These are phyloP conservation scores for Picea abies DNA, from an alignment of 83 land plant species.

Conservation along the genomic window DNA sequence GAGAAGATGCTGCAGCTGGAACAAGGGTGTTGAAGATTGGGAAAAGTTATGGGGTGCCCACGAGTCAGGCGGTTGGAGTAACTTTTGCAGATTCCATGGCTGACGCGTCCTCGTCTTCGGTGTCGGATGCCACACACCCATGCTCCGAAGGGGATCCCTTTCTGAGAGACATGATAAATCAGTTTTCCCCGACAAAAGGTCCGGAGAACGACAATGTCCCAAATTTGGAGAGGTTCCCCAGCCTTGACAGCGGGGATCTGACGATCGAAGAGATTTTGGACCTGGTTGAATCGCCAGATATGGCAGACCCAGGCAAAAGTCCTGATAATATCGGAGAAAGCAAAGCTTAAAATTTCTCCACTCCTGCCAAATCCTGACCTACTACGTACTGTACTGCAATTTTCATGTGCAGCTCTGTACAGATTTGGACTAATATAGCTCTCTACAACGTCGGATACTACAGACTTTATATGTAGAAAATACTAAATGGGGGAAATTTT, in stretches of 20 bases:
- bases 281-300: conserved; percentile 12
- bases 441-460: no score
- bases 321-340: not conserved
- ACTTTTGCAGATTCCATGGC: conserved; percentile 11
- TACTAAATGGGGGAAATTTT: no score
- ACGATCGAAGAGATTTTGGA: conserved; percentile 13
- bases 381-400: no score
- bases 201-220: not conserved
- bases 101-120: conserved; percentile 16
- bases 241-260: conserved; percentile 17
- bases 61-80: conserved; percentile 7
- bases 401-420: no score
- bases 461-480: no score
- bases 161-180: conserved; percentile 4
- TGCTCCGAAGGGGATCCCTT: conserved; percentile 12
- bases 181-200: not conserved
- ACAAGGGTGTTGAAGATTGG: not conserved
- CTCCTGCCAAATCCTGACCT: no score
- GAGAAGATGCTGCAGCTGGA: not conserved
- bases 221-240: conserved; percentile 13
- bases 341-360: no score
- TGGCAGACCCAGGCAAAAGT: not conserved
- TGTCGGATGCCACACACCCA: not conserved
- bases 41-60: conserved; percentile 12
- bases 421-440: no score